phyloP scores from a whole-genome alignment of 495 filamentous ascomycete species.

The Achaetomiella virescens region DNA sequence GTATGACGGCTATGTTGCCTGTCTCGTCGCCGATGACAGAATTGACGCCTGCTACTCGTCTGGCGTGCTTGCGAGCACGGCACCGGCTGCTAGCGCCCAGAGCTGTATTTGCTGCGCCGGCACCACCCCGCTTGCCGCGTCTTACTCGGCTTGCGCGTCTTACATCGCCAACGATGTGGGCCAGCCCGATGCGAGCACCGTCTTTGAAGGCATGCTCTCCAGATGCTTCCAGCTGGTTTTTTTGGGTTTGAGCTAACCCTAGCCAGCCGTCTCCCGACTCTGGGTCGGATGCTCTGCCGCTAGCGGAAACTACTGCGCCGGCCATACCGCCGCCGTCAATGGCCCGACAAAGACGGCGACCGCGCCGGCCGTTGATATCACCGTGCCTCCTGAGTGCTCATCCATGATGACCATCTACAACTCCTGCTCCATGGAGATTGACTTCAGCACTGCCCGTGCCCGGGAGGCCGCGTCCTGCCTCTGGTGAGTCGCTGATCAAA shows the following conservation, averaged over 20 bases:
- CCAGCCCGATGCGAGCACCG: neutral
- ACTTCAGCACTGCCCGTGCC: neutral
- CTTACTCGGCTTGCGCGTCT: conserved; percentile 22
- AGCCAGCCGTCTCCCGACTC: neutral
- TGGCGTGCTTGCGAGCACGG: conserved; percentile 12
- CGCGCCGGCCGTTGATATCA: neutral
- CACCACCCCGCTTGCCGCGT: neutral
- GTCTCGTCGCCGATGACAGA: conserved; percentile 13
- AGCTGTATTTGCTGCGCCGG: conserved; percentile 23
- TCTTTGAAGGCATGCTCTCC: conserved; percentile 4
- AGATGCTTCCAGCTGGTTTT: neutral
- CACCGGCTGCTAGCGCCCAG: neutral
- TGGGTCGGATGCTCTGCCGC: neutral
- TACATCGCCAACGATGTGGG: conserved; percentile 15
- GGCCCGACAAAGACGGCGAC: neutral
- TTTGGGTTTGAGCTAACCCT: neutral
- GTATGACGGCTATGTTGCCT: conserved; percentile 13
- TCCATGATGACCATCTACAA: conserved; percentile 13
- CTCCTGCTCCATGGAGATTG: conserved; percentile 5
- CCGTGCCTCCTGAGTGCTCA: conserved; percentile 12
- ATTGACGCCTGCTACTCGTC: conserved; percentile 11
- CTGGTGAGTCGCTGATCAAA: conserved; percentile 12
- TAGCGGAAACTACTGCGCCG: too few relatives aligned
- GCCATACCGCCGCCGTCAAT: neutral
- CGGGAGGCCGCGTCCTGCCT: conserved; percentile 11